These are phyloP conservation scores for Sporopachydermia cereana DNA, from an alignment of 1,139 yeast species.

Conservation along the genomic window DNA sequence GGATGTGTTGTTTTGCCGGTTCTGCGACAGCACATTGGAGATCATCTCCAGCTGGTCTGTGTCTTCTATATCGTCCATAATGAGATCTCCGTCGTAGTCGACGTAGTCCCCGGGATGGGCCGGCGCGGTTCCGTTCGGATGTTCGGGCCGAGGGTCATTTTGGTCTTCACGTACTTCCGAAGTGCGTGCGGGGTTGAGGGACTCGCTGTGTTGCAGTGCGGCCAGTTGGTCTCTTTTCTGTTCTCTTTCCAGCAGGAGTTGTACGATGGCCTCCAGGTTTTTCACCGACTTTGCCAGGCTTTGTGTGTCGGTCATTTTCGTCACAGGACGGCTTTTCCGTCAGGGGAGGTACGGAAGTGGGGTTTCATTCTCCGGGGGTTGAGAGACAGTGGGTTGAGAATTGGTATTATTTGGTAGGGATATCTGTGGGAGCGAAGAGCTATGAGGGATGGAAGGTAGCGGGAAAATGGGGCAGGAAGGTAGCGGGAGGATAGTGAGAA, in stretches of 20 bases:
- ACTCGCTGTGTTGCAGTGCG: no score
- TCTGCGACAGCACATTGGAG: background rate
- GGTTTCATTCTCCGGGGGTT: no score
- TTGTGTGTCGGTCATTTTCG: no score
- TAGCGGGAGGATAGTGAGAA: no score
- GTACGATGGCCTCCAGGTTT: conserved; percentile 2
- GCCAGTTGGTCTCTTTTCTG: background rate
- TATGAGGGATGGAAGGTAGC: no score
- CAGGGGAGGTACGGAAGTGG: no score
- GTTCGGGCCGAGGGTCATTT: background rate
- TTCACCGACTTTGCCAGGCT: background rate
- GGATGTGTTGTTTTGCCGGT: background rate
- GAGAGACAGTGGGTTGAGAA: no score
- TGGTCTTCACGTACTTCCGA: background rate
- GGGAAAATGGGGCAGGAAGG: no score
- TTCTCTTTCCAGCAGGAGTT: conserved; percentile 4
- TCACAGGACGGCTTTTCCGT: no score
- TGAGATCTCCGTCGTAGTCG: background rate
- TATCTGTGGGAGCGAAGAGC: no score
- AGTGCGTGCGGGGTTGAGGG: no score
- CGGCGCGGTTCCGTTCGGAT: background rate
- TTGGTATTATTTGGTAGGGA: no score
- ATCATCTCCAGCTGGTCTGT: background rate
- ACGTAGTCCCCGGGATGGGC: background rate
- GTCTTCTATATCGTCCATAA: conserved; percentile 3